Evolutionary conservation across 306 rosid species (phyloP), one percentile per base, ranked within the genome.

Genomic region (Begonia masoniana): DNA sequence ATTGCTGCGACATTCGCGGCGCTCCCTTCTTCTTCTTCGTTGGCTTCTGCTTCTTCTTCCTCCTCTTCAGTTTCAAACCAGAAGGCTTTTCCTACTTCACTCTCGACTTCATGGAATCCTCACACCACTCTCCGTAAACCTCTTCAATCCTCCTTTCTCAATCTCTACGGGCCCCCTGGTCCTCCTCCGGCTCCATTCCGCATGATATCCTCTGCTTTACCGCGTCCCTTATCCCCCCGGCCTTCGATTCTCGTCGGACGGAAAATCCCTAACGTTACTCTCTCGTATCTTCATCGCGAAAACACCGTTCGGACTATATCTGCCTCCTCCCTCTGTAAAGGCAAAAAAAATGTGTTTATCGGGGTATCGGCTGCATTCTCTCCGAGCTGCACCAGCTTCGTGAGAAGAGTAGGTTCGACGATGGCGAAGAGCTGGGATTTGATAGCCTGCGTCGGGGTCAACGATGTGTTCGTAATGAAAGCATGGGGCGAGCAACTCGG

Each of bases 1-100:
- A 63, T 63, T n/a, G 74, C 74, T 17, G 66, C 70, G 16, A 59
- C 75, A 35, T 70, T 70, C 52, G 53, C 75, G 14, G 17, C 36
- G 0, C 19, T 64, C 4, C 55, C 65, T 10, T 42, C 52, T 47
- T 19, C 70, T 14, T 47, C 62, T 10, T n/a, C n/a, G n/a, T n/a
- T n/a, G n/a, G n/a, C n/a, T n/a, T n/a, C n/a, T n/a, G n/a, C 65
- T 10, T 42, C 52, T 47, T 41, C 61, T 0, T 63, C 65, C 0
- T 12, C 61, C 4, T 52, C 73, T 48, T 58, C 57, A 12, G 41
- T 19, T 43, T 50, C 24, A 35, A 13, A 14, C 53, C 68, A 47
- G 10, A 52, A 48, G 10, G 41, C n/a, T 17, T 48, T 63, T 46
- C 51, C 65, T 58, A 14, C 24, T 14, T 48, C 53, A 10, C 26